Conservation (phyloP, 148 eudicot genomes). For the Chenopodium formosanum region DNA sequence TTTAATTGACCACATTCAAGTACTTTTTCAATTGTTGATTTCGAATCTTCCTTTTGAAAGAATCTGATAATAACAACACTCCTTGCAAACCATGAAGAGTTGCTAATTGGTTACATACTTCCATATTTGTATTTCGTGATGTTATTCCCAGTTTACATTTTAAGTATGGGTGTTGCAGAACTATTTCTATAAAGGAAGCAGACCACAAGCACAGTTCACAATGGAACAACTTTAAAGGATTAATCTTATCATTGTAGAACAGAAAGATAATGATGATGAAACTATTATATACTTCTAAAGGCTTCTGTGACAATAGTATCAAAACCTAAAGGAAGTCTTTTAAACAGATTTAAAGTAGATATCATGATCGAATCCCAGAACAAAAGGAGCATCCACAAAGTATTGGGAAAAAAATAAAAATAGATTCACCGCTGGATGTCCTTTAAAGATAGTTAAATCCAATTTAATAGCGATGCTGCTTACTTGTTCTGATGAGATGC, state of each 20-base stretch:
- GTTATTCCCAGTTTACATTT: neutral
- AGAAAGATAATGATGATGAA: neutral
- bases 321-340: neutral
- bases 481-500: slow-evolving; percentile 84
- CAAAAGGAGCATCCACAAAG: neutral
- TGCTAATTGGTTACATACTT: too few species aligned
- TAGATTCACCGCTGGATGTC: neutral
- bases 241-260: neutral
- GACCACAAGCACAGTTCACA: neutral
- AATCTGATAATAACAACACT: too few species aligned
- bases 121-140: too few species aligned
- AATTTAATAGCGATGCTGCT: neutral
- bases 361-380: neutral
- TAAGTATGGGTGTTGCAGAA: neutral
- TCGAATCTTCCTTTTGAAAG: too few species aligned
- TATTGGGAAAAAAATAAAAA: neutral
- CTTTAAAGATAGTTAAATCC: neutral
- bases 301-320: neutral
- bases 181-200: neutral
- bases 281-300: neutral
- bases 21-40: too few species aligned
- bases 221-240: neutral
- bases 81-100: too few species aligned
- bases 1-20: too few species aligned
- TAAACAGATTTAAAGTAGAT: neutral